Evolutionary conservation across 331 rosid species (phyloP), one percentile per base, ranked within the genome.

Genomic region (Malus hybrid): DNA sequence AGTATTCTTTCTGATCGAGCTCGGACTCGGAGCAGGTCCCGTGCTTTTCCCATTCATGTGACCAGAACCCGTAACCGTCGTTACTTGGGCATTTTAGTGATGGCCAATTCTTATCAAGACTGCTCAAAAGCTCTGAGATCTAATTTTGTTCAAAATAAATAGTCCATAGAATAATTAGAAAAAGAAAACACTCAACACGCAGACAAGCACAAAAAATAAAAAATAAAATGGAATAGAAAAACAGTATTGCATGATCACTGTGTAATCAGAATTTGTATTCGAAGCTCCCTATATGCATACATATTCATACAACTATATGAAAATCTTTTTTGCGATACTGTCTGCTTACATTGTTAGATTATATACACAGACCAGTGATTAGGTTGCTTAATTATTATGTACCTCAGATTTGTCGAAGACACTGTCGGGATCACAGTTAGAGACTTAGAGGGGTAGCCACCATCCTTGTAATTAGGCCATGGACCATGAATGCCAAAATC

Each of bases 31-130:
- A 66, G 24, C 97, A 93, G 3, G 98, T 93, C 0, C 97, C 96
- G 29, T 91, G 94, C 70, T 93, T 93, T 60, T 88, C 87, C 98
- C 98, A 93, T 70, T 91, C 97, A 6, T 91, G 93, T 18, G 93
- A 76, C 98, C 97, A 93, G 56, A 89, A 93, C 71, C 89, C 80
- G n/a, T 80, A 5, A 5, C 92, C 92, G 19, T 88, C 84, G 86
- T 93, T 86, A 36, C 98, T 93, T 20, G 96, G 97, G 84, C 98
- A 93, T 74, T 90, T 88, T 18, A 93, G 78, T 1, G 98, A 82
- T 50, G 98, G 96, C 98, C 98, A 93, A 1, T 75, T 19, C 80
- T 81, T 80, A 63, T 83, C 79, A 84, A 91, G 65, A 61, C 55
- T 84, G 46, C 72, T 67, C 52, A 83, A 64, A 2, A 93, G 48